Evolutionary conservation across 2,329 filamentous ascomycete genomes (phyloP).

Genomic region (Cladosporium cucumerinum): DNA sequence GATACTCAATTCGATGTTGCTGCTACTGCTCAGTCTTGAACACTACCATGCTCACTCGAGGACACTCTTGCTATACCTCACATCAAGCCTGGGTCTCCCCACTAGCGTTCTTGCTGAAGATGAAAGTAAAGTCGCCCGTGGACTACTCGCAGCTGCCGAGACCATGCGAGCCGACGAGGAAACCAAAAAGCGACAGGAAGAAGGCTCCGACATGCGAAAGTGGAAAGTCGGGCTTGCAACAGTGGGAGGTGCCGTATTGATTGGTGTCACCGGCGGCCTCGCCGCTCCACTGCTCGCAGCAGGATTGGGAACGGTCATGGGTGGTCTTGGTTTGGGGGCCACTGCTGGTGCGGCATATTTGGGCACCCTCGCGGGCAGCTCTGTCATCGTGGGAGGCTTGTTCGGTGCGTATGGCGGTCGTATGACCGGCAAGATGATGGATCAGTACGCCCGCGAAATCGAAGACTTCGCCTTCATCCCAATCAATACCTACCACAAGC

Average conservation of each 20-base stretch:
- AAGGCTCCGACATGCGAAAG: conserved; percentile 61
- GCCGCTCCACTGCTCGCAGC: conserved; percentile 73
- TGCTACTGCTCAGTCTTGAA: conserved; percentile 40
- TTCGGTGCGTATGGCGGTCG: conserved; percentile 88
- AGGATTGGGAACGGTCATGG: conserved; percentile 74
- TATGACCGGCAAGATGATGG: conserved; percentile 82
- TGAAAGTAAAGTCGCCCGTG: conserved; percentile 69
- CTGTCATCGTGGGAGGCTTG: conserved; percentile 74
- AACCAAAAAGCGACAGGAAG: conserved; percentile 66
- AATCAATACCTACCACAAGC: conserved; percentile 58
- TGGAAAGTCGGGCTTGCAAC: conserved; percentile 85
- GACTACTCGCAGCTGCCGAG: conserved; percentile 71
- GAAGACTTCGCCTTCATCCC: conserved; percentile 86
- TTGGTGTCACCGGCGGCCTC: conserved; percentile 77
- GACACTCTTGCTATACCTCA: conserved; percentile 35
- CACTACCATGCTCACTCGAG: conserved; percentile 38
- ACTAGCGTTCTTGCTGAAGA: conserved; percentile 34
- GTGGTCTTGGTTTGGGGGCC: conserved; percentile 70
- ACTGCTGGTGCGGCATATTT: conserved; percentile 74
- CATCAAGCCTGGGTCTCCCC: conserved; percentile 34
- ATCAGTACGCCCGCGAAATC: conserved; percentile 80
- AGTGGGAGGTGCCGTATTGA: conserved; percentile 81
- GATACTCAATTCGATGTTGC: conserved; percentile 37
- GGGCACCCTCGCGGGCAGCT: conserved; percentile 74
- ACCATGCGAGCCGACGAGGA: conserved; percentile 75